Conservation (phyloP, 108 stramenopile genomes). For the Discostella stelligeroides region DNA sequence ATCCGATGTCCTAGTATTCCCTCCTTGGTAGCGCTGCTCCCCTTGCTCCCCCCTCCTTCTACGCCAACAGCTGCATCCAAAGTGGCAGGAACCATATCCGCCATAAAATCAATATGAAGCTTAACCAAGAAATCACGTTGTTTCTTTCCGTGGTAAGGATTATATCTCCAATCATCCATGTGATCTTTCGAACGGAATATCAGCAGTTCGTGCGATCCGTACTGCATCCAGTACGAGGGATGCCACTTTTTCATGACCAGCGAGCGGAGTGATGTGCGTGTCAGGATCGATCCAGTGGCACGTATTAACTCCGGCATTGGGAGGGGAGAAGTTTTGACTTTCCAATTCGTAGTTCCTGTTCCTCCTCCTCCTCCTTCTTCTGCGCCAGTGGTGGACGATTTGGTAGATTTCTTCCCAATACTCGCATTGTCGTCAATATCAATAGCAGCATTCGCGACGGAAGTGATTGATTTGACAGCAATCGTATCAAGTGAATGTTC, state of each 20-base stretch:
- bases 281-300: slow-evolving; percentile 41
- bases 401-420: background rate
- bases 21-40: background rate
- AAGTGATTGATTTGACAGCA: background rate
- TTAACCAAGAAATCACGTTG: slow-evolving; percentile 53
- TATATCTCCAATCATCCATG: slow-evolving; percentile 54
- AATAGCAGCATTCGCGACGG: background rate
- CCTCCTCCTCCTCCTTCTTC: background rate
- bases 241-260: slow-evolving; percentile 59
- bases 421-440: background rate
- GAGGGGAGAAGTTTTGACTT: slow-evolving; percentile 31
- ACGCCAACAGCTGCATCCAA: slow-evolving; percentile 1
- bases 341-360: too few species aligned
- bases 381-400: background rate
- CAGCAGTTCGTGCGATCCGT: slow-evolving; percentile 33
- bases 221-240: slow-evolving; percentile 46
- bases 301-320: slow-evolving; percentile 30
- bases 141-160: slow-evolving; percentile 52
- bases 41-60: slow-evolving; percentile 1
- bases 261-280: slow-evolving; percentile 49
- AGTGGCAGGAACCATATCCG: slow-evolving; percentile 32
- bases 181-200: slow-evolving; percentile 46
- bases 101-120: slow-evolving; percentile 48
- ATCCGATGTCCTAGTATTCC: slow-evolving; percentile 51
- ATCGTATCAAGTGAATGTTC: too few species aligned